Evolutionary conservation across 2,329 filamentous ascomycete species (phyloP), one percentile per base, ranked within the genome.

Genomic region (Corynespora cassiicola): DNA sequence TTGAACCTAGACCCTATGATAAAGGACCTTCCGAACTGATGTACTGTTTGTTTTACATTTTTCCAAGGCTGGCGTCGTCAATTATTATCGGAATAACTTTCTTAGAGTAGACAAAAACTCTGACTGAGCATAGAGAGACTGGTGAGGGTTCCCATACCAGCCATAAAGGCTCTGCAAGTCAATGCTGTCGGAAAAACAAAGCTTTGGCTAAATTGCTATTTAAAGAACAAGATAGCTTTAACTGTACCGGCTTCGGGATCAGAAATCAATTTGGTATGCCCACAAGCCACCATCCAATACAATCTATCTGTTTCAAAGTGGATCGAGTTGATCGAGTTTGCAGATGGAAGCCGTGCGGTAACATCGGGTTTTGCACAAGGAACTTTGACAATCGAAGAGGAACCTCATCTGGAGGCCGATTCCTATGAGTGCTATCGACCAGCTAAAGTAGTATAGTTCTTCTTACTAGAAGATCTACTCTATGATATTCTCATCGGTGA

Each of bases 1-100:
- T 43, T 25, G 39, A 24, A 8, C 22, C 14, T 10, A 35, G 24
- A 21, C 19, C 4, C 3, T n/a, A 9, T 10, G 6, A 16, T 4
- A 4, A 16, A 7, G 4, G n/a, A n/a, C n/a, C n/a, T n/a, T n/a
- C 24, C 4, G 2, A 20, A n/a, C 16, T 28, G 4, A 31, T 44
- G 24, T 6, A 19, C 5, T 49, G 45, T 15, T 12, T 30, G 3
- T 50, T 50, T 28, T 23, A 42, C 18, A 39, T 50, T 10, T 33
- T 50, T 10, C 7, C 17, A 8, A 36, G 39, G 5, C 24, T 45
- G 5, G 35, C 36, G n/a, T 37, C 38, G 2, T 39, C 46, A 3
- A 15, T 50, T 8, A 41, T 47, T 6, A 41, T 50, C 39, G 39
- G 46, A 9, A 28, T 38, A 19, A n/a, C 7, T 4, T 47, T 50